Conservation (phyloP, 768 basidiomycete species). For the Lactarius psammicola region DNA sequence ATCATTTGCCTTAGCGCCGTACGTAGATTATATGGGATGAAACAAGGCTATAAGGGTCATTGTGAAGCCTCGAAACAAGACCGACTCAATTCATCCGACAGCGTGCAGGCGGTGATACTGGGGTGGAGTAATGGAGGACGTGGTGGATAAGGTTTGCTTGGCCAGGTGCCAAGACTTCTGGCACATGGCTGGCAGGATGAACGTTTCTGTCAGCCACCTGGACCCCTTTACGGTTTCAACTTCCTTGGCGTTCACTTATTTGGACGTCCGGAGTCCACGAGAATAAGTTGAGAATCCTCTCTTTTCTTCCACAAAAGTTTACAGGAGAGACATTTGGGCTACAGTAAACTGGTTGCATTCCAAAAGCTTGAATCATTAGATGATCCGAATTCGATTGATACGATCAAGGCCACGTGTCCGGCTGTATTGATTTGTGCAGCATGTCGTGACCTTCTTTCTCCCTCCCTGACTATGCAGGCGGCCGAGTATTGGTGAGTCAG, state of each 20-base stretch:
- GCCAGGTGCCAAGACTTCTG: neutral
- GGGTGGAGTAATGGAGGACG: neutral
- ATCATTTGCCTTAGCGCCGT: neutral
- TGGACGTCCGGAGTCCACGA: neutral
- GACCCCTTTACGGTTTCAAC: no score
- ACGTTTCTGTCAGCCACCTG: neutral
- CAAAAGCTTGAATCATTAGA: no score
- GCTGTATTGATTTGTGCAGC: no score
- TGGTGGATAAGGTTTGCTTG: neutral
- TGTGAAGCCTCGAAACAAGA: neutral
- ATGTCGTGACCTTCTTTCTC: no score
- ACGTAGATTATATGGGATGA: neutral
- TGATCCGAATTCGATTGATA: no score
- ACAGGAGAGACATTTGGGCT: no score
- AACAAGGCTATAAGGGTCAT: neutral
- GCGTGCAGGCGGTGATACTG: neutral
- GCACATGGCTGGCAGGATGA: neutral
- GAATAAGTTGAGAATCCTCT: no score
- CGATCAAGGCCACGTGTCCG: no score
- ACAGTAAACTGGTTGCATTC: no score
- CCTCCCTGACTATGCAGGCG: neutral
- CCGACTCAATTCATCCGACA: neutral
- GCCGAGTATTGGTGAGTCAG: neutral
- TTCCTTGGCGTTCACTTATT: neutral
- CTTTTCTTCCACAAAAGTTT: no score